These are phyloP conservation scores for Kluyveromyces wickerhamii DNA, from an alignment of 805 yeast species.

Conservation along the genomic window DNA sequence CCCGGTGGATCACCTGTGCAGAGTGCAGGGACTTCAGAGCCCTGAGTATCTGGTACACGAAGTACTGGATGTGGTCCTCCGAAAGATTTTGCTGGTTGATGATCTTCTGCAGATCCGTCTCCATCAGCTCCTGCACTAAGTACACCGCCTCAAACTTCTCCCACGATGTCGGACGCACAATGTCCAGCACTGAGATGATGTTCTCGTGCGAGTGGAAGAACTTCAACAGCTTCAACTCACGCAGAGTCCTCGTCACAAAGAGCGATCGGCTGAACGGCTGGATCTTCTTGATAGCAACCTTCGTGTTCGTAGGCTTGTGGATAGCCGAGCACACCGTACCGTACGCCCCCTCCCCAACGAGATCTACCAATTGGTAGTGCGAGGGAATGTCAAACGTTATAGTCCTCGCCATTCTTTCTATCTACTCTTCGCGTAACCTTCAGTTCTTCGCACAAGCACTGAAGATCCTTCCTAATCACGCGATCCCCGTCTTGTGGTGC, in stretches of 20 bases:
- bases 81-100: slow-evolving; percentile 48
- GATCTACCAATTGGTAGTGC: slow-evolving; percentile 49
- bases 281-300: slow-evolving; percentile 72
- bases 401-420: slow-evolving; percentile 37
- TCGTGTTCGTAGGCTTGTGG: slow-evolving; percentile 50
- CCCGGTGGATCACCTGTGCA: slow-evolving; percentile 69
- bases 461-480: too few species aligned
- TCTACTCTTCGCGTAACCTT: too few species aligned
- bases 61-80: slow-evolving; percentile 64
- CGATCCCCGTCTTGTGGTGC: too few species aligned
- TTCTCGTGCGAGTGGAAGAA: slow-evolving; percentile 65
- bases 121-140: slow-evolving; percentile 71
- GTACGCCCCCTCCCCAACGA: slow-evolving; percentile 77
- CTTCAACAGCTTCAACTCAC: slow-evolving; percentile 60
- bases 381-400: slow-evolving; percentile 57
- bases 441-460: too few species aligned
- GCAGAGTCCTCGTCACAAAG: slow-evolving; percentile 59
- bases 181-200: slow-evolving; percentile 56
- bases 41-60: slow-evolving; percentile 60
- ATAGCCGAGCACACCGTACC: slow-evolving; percentile 69
- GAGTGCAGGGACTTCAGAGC: slow-evolving; percentile 66
- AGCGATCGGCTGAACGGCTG: slow-evolving; percentile 60
- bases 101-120: slow-evolving; percentile 59
- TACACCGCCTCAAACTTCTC: slow-evolving; percentile 66
- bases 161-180: slow-evolving; percentile 53